A percentile compares a stretch with the other conserved stretches of the same genome.
phyloP scores from a whole-genome alignment of 176 grass and related monocot genomes.

The Phyllostachys edulis region DNA sequence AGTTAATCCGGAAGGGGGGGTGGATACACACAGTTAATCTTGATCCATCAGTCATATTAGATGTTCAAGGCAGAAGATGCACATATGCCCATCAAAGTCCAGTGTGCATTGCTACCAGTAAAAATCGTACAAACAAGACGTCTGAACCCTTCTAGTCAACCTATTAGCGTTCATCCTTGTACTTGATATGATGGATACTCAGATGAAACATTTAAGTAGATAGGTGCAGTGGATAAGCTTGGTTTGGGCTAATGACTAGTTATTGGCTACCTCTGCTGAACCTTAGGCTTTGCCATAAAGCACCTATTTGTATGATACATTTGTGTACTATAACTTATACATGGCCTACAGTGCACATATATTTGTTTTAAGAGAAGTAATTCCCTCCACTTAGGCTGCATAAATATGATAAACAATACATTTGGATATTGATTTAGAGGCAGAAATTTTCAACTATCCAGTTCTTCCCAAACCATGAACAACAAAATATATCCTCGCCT shows the following conservation, averaged over 20 bases:
- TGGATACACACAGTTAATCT: no score
- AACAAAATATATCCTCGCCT: slow-evolving; percentile 2
- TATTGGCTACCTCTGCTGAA: background rate
- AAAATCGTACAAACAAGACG: background rate
- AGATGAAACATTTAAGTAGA: background rate
- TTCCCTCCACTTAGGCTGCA: background rate
- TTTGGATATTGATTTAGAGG: background rate
- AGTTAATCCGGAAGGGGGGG: no score
- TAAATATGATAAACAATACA: background rate
- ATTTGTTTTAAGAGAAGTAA: no score
- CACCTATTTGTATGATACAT: background rate
- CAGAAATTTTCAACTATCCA: background rate
- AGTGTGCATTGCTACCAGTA: background rate
- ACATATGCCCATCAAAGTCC: background rate
- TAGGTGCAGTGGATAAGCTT: background rate
- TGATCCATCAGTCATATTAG: background rate
- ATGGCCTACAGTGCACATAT: no score
- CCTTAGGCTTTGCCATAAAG: slow-evolving; percentile 14
- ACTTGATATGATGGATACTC: background rate
- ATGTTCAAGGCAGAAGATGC: background rate
- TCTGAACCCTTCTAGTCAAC: background rate
- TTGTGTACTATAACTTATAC: background rate
- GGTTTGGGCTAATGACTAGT: background rate
- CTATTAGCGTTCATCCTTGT: background rate
- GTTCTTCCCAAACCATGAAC: background rate